Evolutionary conservation across 345 rosid species (phyloP).

Genomic region (Salix exigua): DNA sequence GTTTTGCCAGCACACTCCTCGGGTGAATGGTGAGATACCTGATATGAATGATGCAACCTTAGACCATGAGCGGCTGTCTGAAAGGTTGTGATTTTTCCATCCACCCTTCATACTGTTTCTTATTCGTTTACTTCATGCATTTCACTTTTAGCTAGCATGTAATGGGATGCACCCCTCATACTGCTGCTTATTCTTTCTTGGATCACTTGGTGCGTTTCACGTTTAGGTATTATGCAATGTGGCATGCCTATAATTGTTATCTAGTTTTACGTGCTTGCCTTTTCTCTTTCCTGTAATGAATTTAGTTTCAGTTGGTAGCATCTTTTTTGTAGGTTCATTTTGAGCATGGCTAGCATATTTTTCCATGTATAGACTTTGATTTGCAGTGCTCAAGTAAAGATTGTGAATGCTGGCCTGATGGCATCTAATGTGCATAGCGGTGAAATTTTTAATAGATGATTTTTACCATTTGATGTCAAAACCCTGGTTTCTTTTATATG

Average conservation of each 20-base stretch:
- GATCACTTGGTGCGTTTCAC: neutral
- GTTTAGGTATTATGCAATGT: neutral
- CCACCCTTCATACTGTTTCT: constrained; percentile 2
- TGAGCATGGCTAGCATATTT: neutral
- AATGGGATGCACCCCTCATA: neutral
- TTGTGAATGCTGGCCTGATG: neutral
- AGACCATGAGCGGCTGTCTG: constrained; percentile 86
- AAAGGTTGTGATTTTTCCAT: constrained; percentile 50
- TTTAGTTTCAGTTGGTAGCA: neutral
- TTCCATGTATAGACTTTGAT: neutral
- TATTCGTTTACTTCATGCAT: neutral
- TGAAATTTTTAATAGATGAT: neutral
- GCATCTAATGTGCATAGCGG: neutral
- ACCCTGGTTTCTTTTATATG: neutral
- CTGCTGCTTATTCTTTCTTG: neutral
- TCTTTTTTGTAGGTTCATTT: constrained; percentile 2
- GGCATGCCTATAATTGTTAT: neutral
- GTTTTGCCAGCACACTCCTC: constrained; percentile 81
- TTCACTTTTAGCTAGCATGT: neutral
- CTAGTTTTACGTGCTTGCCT: neutral
- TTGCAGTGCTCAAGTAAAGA: neutral
- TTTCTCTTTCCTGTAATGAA: neutral
- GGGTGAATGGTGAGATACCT: constrained; percentile 73
- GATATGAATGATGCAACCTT: constrained; percentile 78
- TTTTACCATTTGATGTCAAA: neutral